Evolutionary conservation across 768 basidiomycete species (phyloP), one percentile per base, ranked within the genome.

Genomic region (Tylopilus cervinicoccineus): DNA sequence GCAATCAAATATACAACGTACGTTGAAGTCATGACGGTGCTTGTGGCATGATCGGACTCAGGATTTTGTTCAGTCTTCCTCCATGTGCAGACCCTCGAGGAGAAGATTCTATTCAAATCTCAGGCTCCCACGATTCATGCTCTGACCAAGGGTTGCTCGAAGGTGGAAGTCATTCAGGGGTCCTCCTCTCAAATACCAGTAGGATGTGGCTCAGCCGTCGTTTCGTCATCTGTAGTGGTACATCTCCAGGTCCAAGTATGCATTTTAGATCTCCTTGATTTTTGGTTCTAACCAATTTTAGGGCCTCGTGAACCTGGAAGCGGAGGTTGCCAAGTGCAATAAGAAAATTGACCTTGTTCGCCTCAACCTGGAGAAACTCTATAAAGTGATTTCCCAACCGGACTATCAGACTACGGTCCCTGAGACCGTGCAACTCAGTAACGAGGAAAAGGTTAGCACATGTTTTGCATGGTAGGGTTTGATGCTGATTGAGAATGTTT

Each of bases 261-360:
- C 4, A 1, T 36, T 47, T 16, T 24, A 17, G 1, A 11, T 22
- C 14, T 0, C 13, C 2, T 38, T 42, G 10, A 6, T 14, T 31
- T n/a, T 3, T n/a, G 2, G 10, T 29, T 26, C 3, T 33, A 10
- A 38, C 39, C 24, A 16, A 38, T 11, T 42, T 14, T 56, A 96
- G 93, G 93, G 94, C 22, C 81, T 94, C 34, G 84, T 99, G 16
- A 87, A 98, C 68, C 71, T 95, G 6, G 84, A 91, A 38, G 81
- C 79, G 2, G 95, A 98, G 69, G 87, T 96, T 38, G 73, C 78
- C 33, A 97, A 94, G 68, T 84, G 86, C 52, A 82, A 91, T 62
- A 97, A 96, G 80, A 96, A 94, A 69, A 76, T 89, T 3, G 80
- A 85, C 32, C 70, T 93, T 10, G 83, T 81, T 2, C 73, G 76